Conservation (phyloP, 495 filamentous ascomycete species). For the Glarea lozoyensis region DNA sequence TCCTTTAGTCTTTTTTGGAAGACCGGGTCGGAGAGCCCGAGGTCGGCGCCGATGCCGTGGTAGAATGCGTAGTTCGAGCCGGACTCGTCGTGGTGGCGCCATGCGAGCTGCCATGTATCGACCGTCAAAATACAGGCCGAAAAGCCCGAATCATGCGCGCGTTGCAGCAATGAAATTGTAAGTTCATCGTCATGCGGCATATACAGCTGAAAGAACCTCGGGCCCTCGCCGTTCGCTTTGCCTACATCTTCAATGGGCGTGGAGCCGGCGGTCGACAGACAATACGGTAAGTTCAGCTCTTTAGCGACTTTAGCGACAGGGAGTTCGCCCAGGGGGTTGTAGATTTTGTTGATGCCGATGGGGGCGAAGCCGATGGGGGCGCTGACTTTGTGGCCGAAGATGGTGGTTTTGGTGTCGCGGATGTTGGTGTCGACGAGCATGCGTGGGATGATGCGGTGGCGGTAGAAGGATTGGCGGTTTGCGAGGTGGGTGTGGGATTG, state of each 20-base stretch:
- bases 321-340: slow-evolving; percentile 45
- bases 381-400: slow-evolving; percentile 46
- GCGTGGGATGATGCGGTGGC: slow-evolving; percentile 50
- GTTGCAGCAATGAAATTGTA: slow-evolving; percentile 49
- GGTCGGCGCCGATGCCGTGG: slow-evolving; percentile 32
- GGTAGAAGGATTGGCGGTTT: slow-evolving; percentile 54
- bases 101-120: slow-evolving; percentile 49
- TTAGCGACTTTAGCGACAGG: slow-evolving; percentile 44
- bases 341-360: slow-evolving; percentile 48
- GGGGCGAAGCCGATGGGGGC: slow-evolving; percentile 46
- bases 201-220: slow-evolving; percentile 59
- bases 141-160: slow-evolving; percentile 51
- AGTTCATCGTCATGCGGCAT: slow-evolving; percentile 48
- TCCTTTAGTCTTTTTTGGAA: slow-evolving; percentile 46
- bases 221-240: slow-evolving; percentile 20
- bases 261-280: slow-evolving; percentile 38
- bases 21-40: slow-evolving; percentile 51
- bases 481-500: slow-evolving; percentile 57
- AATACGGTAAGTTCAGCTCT: slow-evolving; percentile 42
- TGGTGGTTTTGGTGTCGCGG: slow-evolving; percentile 41
- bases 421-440: slow-evolving; percentile 30
- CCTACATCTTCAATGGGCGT: slow-evolving; percentile 33
- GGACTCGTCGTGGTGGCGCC: slow-evolving; percentile 59
- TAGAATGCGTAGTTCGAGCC: slow-evolving; percentile 49
- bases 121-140: slow-evolving; percentile 51